phyloP scores from a whole-genome alignment of 768 basidiomycete genomes.

The Boletus edulis region DNA sequence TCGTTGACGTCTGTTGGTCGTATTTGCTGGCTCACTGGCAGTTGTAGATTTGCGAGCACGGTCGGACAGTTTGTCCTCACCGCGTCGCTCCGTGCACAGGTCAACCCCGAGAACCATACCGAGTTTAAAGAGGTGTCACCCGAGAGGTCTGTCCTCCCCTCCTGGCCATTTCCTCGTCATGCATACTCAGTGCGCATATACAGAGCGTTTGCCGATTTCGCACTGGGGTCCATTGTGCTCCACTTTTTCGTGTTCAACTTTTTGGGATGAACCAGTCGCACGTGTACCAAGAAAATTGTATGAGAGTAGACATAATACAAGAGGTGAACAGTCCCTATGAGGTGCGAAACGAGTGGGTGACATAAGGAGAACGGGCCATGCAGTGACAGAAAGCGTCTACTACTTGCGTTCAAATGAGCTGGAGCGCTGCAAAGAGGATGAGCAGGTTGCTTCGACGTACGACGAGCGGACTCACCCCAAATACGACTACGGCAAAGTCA shows the following conservation, averaged over 20 bases:
- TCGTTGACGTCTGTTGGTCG: not conserved
- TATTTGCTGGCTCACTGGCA: conserved; percentile 1
- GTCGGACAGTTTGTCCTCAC: conserved; percentile 97
- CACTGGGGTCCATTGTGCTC: conserved; percentile 88
- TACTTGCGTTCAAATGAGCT: conserved; percentile 63
- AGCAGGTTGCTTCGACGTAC: conserved; percentile 2
- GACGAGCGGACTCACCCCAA: conserved; percentile 52
- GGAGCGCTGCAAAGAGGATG: conserved; percentile 50
- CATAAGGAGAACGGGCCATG: not conserved
- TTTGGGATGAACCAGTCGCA: conserved; percentile 59
- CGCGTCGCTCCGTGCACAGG: conserved; percentile 88
- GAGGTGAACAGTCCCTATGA: not conserved
- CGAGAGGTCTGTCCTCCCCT: conserved; percentile 64
- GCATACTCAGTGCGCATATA: not conserved
- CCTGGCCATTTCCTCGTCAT: not conserved
- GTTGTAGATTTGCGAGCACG: conserved; percentile 80
- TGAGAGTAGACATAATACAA: conserved; percentile 13
- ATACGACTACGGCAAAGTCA: conserved; percentile 82
- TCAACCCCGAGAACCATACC: conserved; percentile 77
- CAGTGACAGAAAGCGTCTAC: not conserved
- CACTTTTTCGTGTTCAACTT: conserved; percentile 99
- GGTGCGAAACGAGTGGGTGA: not conserved
- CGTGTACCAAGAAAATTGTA: not conserved
- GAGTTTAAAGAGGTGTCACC: conserved; percentile 92
- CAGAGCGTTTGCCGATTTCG: conserved; percentile 98